Conservation (phyloP, 495 filamentous ascomycete species). For the Podospora pseudopauciseta region DNA sequence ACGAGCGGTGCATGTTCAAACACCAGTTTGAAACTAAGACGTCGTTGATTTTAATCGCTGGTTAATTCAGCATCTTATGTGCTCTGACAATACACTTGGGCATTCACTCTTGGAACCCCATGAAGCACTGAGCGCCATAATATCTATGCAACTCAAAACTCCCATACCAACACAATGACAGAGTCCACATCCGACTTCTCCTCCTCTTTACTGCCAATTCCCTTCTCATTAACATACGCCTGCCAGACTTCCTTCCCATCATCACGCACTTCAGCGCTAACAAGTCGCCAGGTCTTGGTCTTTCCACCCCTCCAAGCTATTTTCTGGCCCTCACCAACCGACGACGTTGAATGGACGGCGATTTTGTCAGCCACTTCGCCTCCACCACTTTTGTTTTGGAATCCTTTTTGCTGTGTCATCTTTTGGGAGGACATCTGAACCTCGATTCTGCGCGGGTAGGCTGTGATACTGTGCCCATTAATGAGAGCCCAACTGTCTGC, state of each 20-base stretch:
- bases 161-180: conserved; percentile 33
- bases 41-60: no score
- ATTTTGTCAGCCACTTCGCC: not conserved
- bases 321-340: conserved; percentile 13
- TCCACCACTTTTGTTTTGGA: not conserved
- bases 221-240: conserved; percentile 36
- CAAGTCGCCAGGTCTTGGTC: conserved; percentile 32
- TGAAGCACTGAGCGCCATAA: no score
- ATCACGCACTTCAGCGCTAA: conserved; percentile 29
- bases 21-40: no score
- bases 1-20: no score
- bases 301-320: conserved; percentile 32
- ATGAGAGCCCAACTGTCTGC: not conserved
- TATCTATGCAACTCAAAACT: conserved; percentile 9
- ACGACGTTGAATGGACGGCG: not conserved
- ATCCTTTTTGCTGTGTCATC: conserved; percentile 21
- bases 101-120: no score
- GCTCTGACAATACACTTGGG: no score
- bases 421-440: conserved; percentile 11
- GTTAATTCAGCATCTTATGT: no score
- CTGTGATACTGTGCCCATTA: conserved; percentile 1
- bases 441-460: not conserved
- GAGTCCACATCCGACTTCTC: conserved; percentile 30
- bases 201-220: conserved; percentile 25
- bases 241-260: conserved; percentile 36